Evolutionary conservation across 176 grass and related monocot species (phyloP).

Genomic region (Juncus effusus): DNA sequence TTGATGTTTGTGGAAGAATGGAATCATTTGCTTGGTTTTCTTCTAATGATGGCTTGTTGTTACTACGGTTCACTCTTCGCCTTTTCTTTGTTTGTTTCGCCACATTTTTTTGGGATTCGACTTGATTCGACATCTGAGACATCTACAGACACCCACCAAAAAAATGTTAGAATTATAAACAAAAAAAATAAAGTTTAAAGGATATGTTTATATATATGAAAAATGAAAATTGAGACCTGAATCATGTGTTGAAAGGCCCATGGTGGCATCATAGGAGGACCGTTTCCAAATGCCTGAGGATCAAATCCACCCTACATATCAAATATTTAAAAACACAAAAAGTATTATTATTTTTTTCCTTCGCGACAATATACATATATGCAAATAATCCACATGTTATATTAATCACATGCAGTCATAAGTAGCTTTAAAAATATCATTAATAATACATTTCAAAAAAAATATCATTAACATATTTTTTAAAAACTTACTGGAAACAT

Average conservation of each 20-base stretch:
- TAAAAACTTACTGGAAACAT: constrained; percentile 84
- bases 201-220: constrained; percentile 8
- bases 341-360: neutral
- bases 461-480: neutral
- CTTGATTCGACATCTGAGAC: constrained; percentile 58
- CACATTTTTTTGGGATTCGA: constrained; percentile 26
- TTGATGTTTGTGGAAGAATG: constrained; percentile 37
- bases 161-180: no score
- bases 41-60: constrained; percentile 59
- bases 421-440: neutral
- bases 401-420: no score
- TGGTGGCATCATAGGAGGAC: constrained; percentile 59
- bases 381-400: no score
- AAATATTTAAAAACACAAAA: constrained; percentile 22
- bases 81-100: constrained; percentile 56
- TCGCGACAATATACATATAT: no score
- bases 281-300: constrained; percentile 87
- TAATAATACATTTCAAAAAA: no score
- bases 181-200: neutral
- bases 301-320: constrained; percentile 80
- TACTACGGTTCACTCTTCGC: constrained; percentile 46
- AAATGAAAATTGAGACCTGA: constrained; percentile 43
- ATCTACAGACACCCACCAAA: constrained; percentile 30
- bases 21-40: constrained; percentile 48
- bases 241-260: constrained; percentile 84